phyloP scores from a whole-genome alignment of 1,139 yeast species.

The Yamadazyma buinensis region DNA sequence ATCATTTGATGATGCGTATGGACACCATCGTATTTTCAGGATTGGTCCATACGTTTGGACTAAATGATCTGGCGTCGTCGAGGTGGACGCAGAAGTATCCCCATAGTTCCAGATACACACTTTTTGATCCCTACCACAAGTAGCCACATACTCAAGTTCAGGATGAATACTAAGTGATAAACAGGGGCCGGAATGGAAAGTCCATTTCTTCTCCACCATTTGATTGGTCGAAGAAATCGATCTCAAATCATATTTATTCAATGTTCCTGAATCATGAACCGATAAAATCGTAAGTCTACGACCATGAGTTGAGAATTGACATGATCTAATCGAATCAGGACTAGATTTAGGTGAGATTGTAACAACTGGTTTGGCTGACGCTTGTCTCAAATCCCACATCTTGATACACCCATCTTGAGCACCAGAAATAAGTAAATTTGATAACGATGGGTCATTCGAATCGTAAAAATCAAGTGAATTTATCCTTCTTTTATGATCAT shows the following conservation, averaged over 20 bases:
- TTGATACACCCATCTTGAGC: constrained; percentile 89
- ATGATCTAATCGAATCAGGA: constrained; percentile 62
- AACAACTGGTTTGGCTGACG: constrained; percentile 40
- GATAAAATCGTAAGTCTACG: constrained; percentile 41
- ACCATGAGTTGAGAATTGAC: constrained; percentile 56
- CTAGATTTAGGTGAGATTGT: constrained; percentile 46
- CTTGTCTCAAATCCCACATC: constrained; percentile 79
- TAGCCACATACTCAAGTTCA: constrained; percentile 70
- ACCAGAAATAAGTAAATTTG: constrained; percentile 69
- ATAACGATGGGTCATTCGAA: constrained; percentile 20
- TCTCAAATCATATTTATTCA: constrained; percentile 82
- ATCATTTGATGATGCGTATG: constrained; percentile 16
- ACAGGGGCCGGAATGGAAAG: constrained; percentile 92
- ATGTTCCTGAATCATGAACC: constrained; percentile 86
- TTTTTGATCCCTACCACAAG: constrained; percentile 91
- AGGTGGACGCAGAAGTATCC: constrained; percentile 17
- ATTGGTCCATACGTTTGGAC: constrained; percentile 77
- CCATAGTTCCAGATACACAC: constrained; percentile 73
- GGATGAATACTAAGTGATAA: constrained; percentile 88
- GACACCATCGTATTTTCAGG: constrained; percentile 67
- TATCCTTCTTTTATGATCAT: constrained; percentile 78
- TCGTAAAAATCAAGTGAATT: constrained; percentile 67
- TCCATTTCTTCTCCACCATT: constrained; percentile 64
- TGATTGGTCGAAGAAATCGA: constrained; percentile 21
- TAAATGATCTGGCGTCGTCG: constrained; percentile 59